Percentiles rank a stretch among this genome's conserved stretches.
Conservation (phyloP, 495 filamentous ascomycete genomes). For the Neurospora tetraspora region DNA sequence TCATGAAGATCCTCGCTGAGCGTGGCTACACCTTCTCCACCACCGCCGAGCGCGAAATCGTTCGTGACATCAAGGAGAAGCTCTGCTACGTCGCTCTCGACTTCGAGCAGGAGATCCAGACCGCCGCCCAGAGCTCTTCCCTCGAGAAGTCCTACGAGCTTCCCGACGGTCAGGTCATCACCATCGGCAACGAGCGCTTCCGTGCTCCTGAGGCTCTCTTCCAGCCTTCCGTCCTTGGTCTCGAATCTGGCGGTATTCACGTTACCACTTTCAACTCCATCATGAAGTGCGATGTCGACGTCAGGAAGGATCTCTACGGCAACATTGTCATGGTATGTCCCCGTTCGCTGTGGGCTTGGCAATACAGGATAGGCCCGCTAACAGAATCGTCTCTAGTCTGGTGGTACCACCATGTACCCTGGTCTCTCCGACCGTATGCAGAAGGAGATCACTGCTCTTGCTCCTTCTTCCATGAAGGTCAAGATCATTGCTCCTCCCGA, state of each 20-base stretch:
- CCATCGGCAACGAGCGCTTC: constrained; percentile 99
- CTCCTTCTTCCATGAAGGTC: constrained; percentile 98
- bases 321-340: constrained; percentile 97
- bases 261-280: constrained; percentile 99
- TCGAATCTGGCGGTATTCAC: constrained; percentile 97
- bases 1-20: constrained; percentile 99
- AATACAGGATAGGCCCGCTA: constrained; percentile 7
- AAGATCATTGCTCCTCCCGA: constrained; percentile 98
- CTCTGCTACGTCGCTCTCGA: constrained; percentile 99
- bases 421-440: constrained; percentile 99
- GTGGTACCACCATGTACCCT: constrained; percentile 99
- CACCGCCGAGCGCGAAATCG: constrained; percentile 99
- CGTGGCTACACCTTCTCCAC: constrained; percentile 99
- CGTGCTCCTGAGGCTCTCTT: constrained; percentile 98
- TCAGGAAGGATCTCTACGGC: constrained; percentile 98
- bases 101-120: constrained; percentile 99
- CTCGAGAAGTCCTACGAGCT: constrained; percentile 99
- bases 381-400: constrained; percentile 52
- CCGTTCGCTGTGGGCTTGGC: not conserved
- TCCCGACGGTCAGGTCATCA: constrained; percentile 99
- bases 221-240: constrained; percentile 96
- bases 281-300: constrained; percentile 99
- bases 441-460: constrained; percentile 99
- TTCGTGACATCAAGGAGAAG: constrained; percentile 99
- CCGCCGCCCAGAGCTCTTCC: constrained; percentile 88